Conservation (phyloP, 371 early-diverging fungal species). For the Syncephalastrum racemosum region DNA sequence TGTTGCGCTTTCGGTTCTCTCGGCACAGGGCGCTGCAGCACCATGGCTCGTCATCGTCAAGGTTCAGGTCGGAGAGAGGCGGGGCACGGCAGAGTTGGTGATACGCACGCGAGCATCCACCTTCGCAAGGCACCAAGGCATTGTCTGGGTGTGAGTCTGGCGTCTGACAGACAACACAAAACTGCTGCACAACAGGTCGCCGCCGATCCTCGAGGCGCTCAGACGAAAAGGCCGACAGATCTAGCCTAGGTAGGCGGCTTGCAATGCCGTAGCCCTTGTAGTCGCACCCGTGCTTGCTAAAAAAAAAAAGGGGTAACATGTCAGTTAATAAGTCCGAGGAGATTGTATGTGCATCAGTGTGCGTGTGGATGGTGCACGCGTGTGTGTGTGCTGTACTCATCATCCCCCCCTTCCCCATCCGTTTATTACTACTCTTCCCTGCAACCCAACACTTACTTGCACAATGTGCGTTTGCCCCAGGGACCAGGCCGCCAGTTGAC, state of each 20-base stretch:
- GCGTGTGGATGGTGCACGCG: too few relatives aligned
- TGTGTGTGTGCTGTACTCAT: background rate
- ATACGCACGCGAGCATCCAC: constrained; percentile 39
- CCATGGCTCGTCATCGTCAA: constrained; percentile 17
- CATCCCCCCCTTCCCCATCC: too few relatives aligned
- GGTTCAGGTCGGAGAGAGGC: constrained; percentile 3
- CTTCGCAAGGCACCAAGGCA: constrained; percentile 27
- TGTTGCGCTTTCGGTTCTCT: constrained; percentile 22
- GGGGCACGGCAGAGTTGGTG: constrained; percentile 22
- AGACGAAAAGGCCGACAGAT: constrained; percentile 30
- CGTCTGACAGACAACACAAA: constrained; percentile 31
- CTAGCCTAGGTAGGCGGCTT: constrained; percentile 35
- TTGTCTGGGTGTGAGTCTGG: constrained; percentile 20
- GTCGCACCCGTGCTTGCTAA: constrained; percentile 46
- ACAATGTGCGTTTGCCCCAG: constrained; percentile 77
- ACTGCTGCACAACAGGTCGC: constrained; percentile 38
- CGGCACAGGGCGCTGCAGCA: constrained; percentile 26
- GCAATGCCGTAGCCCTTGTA: constrained; percentile 45
- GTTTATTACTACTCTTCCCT: background rate
- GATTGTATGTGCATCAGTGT: too few relatives aligned
- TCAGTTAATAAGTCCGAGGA: too few relatives aligned
- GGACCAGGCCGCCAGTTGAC: constrained; percentile 80
- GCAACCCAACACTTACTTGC: constrained; percentile 54
- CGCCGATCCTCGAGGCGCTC: constrained; percentile 31
- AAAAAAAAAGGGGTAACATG: background rate